phyloP scores from a whole-genome alignment of 2,329 filamentous ascomycete genomes.

The Biscogniauxia sp. region DNA sequence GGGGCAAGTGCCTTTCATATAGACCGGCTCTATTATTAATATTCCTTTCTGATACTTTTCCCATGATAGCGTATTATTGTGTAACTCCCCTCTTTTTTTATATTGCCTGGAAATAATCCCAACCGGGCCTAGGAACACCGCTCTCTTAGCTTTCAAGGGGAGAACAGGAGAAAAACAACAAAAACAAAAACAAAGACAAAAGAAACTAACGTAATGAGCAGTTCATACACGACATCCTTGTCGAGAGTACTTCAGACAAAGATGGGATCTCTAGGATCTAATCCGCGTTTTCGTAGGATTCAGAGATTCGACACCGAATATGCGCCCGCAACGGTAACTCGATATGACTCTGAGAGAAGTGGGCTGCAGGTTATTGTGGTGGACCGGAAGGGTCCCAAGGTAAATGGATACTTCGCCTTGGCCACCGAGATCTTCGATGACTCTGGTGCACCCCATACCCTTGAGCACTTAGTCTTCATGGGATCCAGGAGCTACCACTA shows the following conservation, averaged over 20 bases:
- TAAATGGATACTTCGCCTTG: constrained; percentile 90
- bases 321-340: constrained; percentile 81
- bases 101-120: too few relatives aligned
- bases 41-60: too few relatives aligned
- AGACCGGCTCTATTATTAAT: too few relatives aligned
- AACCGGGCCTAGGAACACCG: too few relatives aligned
- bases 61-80: too few relatives aligned
- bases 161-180: too few relatives aligned
- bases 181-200: background rate
- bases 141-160: too few relatives aligned
- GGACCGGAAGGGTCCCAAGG: constrained; percentile 89
- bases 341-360: constrained; percentile 93
- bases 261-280: constrained; percentile 54
- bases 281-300: constrained; percentile 72
- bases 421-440: constrained; percentile 98
- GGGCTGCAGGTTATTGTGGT: constrained; percentile 94
- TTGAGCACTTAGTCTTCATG: constrained; percentile 84
- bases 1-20: too few relatives aligned
- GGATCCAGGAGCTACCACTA: constrained; percentile 92
- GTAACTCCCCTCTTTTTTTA: too few relatives aligned
- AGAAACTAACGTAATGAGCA: constrained; percentile 11
- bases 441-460: constrained; percentile 83
- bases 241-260: constrained; percentile 30
- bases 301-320: constrained; percentile 89
- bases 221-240: constrained; percentile 15